Evolutionary conservation across 2,329 filamentous ascomycete genomes (phyloP), one percentile per base, ranked within the genome.

Genomic region (Furcasterigmium furcatum): DNA sequence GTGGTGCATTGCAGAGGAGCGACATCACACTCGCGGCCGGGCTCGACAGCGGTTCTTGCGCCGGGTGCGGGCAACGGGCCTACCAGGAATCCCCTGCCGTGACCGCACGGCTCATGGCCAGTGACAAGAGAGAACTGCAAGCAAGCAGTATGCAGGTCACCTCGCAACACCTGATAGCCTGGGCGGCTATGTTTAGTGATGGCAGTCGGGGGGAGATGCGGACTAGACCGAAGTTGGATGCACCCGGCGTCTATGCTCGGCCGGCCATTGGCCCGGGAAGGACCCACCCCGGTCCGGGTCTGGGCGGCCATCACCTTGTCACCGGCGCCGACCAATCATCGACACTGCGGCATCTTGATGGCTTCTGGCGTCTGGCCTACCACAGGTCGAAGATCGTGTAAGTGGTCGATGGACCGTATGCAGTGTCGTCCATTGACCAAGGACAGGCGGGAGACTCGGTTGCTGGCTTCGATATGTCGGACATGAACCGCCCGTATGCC

Each of bases 11-110:
- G 46, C 49, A 47, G 44, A 25, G 49, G 34, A 19, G 36, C 49
- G 44, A 49, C 49, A 49, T 51, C 47, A 51, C 49, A 46, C 29
- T 51, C 40, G 41, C 29, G 46, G 48, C 48, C 46, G 35, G 29
- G 44, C 38, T 35, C 30, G 43, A 38, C 25, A 40, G 44, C 27
- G n/a, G n/a, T n/a, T n/a, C n/a, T n/a, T n/a, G n/a, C n/a, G n/a
- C n/a, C n/a, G n/a, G n/a, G n/a, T 19, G 34, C 34, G n/a, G 34
- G 24, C 12, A 27, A 27, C 7, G 24, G 24, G n/a, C n/a, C n/a
- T 27, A 12, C 24, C 12, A 12, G 12, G 24, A 27, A 27, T 7
- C 24, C 24, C 24, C 24, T 36, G 34, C 16, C 19, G n/a, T 18
- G n/a, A 10, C 19, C 34, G n/a, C n/a, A 36, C n/a, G 18, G 34